A percentile compares a stretch with the other conserved stretches of the same genome.
These are phyloP conservation scores for Penicillium chermesinum DNA, from an alignment of 495 filamentous ascomycete species.

Conservation along the genomic window DNA sequence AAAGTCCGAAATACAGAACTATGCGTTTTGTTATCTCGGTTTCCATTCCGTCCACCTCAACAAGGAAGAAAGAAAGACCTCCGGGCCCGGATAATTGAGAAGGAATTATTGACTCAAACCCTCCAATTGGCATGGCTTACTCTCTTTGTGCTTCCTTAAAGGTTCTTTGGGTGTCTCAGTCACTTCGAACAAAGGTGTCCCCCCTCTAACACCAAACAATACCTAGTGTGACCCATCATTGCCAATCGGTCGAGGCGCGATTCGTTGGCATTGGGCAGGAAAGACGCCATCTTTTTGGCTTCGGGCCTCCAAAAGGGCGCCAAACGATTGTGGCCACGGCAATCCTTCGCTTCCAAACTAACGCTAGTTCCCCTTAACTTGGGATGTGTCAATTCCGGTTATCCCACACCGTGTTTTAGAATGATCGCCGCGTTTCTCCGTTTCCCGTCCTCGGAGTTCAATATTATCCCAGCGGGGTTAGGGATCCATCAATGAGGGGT, in stretches of 20 bases:
- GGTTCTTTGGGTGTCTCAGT: not conserved
- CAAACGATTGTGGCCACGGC: slow-evolving; percentile 1
- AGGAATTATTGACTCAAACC: no score
- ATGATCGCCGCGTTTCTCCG: not conserved
- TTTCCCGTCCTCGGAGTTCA: not conserved
- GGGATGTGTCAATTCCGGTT: slow-evolving; percentile 14
- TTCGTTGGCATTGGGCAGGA: slow-evolving; percentile 25
- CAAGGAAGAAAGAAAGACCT: no score
- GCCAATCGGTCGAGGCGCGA: slow-evolving; percentile 17
- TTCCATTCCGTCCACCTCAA: no score
- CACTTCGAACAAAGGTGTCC: not conserved
- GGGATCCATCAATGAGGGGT: not conserved
- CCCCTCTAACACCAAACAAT: not conserved
- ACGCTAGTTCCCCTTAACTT: not conserved
- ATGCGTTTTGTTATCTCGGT: no score
- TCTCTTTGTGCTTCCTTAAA: no score
- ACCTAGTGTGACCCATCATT: slow-evolving; percentile 6
- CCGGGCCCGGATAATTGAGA: no score
- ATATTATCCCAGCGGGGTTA: not conserved
- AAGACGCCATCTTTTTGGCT: slow-evolving; percentile 12
- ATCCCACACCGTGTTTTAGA: not conserved
- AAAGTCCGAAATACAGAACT: no score
- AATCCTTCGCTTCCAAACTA: slow-evolving; percentile 6
- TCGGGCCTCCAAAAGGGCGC: not conserved
- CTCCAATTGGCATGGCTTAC: no score